These are phyloP conservation scores for Ulota crispa DNA, from an alignment of 225 moss, liverwort and hornwort genomes.

Conservation along the genomic window DNA sequence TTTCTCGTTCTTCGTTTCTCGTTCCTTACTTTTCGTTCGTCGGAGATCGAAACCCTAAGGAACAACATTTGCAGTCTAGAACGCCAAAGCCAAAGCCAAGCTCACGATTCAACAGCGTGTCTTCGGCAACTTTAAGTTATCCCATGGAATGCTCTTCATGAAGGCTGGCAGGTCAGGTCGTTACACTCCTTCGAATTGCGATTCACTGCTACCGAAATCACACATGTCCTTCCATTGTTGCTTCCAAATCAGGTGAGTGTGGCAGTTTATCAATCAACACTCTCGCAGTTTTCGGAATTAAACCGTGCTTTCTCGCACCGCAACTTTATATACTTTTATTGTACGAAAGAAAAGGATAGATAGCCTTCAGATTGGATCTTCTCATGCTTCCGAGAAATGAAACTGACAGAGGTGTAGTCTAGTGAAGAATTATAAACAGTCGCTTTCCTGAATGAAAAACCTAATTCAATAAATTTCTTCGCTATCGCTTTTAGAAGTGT, in stretches of 20 bases:
- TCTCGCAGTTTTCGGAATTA: not conserved
- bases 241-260: slow-evolving; percentile 17
- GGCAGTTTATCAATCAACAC: not conserved
- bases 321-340: not conserved
- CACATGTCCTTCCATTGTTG: not conserved
- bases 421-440: not conserved
- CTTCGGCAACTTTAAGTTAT: not conserved
- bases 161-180: not conserved
- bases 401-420: not conserved
- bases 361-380: not conserved
- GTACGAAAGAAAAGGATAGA: not conserved
- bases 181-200: not conserved
- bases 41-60: not conserved
- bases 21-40: not conserved
- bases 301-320: not conserved
- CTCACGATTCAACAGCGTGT: not conserved
- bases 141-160: not conserved
- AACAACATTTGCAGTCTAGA: not conserved
- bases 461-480: not conserved
- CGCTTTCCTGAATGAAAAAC: not conserved
- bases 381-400: not conserved
- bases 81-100: not conserved
- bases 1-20: not conserved
- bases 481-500: not conserved
- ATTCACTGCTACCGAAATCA: not conserved